Evolutionary conservation across 371 early-diverging fungal genomes (phyloP).

Genomic region (Choanephora cucurbitarum): DNA sequence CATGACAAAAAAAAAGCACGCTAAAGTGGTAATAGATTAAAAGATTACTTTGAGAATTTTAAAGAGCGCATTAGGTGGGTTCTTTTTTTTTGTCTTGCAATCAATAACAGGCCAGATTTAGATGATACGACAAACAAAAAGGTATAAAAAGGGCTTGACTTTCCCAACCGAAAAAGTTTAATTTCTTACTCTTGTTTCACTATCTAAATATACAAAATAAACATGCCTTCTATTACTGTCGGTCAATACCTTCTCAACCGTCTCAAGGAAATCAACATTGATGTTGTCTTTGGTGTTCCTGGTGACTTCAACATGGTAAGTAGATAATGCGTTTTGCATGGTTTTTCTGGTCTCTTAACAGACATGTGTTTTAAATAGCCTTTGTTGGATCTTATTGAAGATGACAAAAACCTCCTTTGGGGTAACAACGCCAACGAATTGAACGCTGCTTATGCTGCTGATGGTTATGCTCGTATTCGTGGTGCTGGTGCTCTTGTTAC

Average conservation of each 20-base stretch:
- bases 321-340: not conserved
- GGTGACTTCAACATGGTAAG: slow-evolving; percentile 53
- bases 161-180: slow-evolving; percentile 1
- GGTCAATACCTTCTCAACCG: slow-evolving; percentile 43
- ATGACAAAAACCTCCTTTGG: slow-evolving; percentile 39
- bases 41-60: slow-evolving; percentile 13
- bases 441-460: slow-evolving; percentile 56
- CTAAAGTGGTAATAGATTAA: not conserved
- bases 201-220: not conserved
- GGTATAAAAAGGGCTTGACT: slow-evolving; percentile 7
- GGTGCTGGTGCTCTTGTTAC: slow-evolving; percentile 49
- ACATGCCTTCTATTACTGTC: slow-evolving; percentile 24
- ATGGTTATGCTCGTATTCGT: slow-evolving; percentile 53
- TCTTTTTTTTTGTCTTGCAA: slow-evolving; percentile 6
- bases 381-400: slow-evolving; percentile 39
- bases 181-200: slow-evolving; percentile 7
- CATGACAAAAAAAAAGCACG: slow-evolving; percentile 1
- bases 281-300: slow-evolving; percentile 48
- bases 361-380: slow-evolving; percentile 3
- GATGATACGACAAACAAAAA: slow-evolving; percentile 18
- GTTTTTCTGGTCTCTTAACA: not conserved
- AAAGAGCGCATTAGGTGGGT: slow-evolving; percentile 5
- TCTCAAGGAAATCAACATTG: slow-evolving; percentile 47
- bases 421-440: slow-evolving; percentile 48
- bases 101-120: slow-evolving; percentile 11